A percentile compares a stretch with the other conserved stretches of the same genome.
Evolutionary conservation across 2,329 filamentous ascomycete genomes (phyloP).

Genomic region (Ceratocystiopsis minuta): DNA sequence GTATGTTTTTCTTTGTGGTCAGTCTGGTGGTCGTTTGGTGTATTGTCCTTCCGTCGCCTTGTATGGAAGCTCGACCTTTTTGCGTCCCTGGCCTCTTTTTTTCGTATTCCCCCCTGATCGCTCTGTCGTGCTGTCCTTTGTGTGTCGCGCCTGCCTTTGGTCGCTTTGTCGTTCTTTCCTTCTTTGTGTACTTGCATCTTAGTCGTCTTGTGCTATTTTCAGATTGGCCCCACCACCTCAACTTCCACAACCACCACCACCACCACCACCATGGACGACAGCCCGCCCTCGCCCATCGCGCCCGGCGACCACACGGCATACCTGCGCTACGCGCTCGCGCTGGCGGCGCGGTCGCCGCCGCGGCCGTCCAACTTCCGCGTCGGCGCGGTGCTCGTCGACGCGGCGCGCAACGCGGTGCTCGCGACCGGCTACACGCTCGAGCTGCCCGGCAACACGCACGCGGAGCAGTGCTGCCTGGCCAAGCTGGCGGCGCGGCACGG

Average conservation of each 20-base stretch:
- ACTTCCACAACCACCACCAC: background rate
- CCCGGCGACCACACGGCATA: slow-evolving; percentile 24
- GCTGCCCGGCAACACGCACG: slow-evolving; percentile 82
- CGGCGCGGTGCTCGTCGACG: slow-evolving; percentile 60
- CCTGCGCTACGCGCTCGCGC: slow-evolving; percentile 55
- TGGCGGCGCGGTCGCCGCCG: slow-evolving; percentile 63
- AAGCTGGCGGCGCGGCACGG: slow-evolving; percentile 42
- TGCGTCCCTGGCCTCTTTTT: too few relatives aligned
- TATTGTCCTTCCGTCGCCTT: too few relatives aligned
- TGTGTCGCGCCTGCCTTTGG: too few relatives aligned
- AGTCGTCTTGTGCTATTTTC: too few relatives aligned
- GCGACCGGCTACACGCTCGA: slow-evolving; percentile 84
- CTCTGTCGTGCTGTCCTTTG: too few relatives aligned
- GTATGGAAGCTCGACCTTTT: too few relatives aligned
- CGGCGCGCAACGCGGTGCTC: slow-evolving; percentile 27
- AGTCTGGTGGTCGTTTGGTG: too few relatives aligned
- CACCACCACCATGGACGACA: slow-evolving; percentile 1
- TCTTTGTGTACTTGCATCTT: too few relatives aligned
- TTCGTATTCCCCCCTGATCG: too few relatives aligned
- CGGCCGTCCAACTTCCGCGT: slow-evolving; percentile 88
- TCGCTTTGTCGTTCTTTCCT: too few relatives aligned
- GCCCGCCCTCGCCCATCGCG: background rate
- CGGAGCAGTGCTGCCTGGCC: slow-evolving; percentile 77
- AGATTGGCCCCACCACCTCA: too few relatives aligned
- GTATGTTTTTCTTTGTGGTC: too few relatives aligned